These are phyloP conservation scores for Phialemoniopsis sp. DNA, from an alignment of 2,329 filamentous ascomycete species.

Conservation along the genomic window DNA sequence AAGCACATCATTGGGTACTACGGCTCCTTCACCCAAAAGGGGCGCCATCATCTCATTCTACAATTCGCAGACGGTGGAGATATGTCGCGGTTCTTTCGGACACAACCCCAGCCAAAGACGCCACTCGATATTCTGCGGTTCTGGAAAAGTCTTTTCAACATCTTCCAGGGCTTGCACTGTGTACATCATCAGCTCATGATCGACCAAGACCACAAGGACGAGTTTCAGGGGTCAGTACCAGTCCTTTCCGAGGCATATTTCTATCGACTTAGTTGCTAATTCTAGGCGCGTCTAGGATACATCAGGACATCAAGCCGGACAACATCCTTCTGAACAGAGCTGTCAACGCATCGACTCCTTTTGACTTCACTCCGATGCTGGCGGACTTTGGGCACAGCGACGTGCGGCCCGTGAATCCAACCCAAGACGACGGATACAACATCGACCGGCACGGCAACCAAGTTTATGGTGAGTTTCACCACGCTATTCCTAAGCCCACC, in stretches of 20 bases:
- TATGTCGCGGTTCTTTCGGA: neutral
- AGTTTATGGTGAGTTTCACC: constrained; percentile 6
- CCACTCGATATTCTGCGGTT: neutral
- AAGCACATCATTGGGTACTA: constrained; percentile 1
- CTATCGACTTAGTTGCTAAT: too few species aligned
- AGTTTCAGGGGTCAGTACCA: neutral
- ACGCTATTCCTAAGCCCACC: neutral
- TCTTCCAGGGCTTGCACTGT: neutral
- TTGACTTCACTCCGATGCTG: constrained; percentile 13
- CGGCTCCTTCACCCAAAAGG: too few species aligned
- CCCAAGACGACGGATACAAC: constrained; percentile 7
- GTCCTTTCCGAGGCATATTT: neutral
- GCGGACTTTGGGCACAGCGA: constrained; percentile 13
- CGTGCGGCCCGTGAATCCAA: constrained; percentile 4
- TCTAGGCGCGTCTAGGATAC: constrained; percentile 6
- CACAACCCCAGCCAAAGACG: neutral
- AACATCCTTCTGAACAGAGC: constrained; percentile 10
- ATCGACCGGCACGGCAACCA: constrained; percentile 9
- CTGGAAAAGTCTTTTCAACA: neutral
- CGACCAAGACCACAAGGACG: constrained; percentile 7
- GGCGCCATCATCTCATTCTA: neutral
- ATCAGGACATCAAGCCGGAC: constrained; percentile 14
- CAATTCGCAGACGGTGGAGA: neutral
- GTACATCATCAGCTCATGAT: constrained; percentile 6
- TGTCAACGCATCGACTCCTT: constrained; percentile 7